Evolutionary conservation across 2,329 filamentous ascomycete species (phyloP), one percentile per base, ranked within the genome.

Genomic region (Claviceps africana): DNA sequence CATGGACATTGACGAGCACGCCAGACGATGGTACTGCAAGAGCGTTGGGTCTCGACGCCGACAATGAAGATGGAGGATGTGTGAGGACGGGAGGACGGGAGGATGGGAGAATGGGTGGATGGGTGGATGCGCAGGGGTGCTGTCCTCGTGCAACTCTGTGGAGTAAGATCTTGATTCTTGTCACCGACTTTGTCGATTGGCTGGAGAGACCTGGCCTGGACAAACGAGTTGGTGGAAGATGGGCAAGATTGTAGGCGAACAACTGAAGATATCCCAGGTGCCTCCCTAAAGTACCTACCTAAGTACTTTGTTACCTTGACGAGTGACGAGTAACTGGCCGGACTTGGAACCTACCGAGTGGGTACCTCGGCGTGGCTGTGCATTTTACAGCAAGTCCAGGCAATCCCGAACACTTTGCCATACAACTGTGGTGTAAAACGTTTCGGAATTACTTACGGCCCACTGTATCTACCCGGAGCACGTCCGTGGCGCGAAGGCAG

Each of bases 151-250:
- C 40, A 39, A 45, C 17, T 37, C 15, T 37, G 35, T 37, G 35
- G 35, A 39, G 15, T 39, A 30, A 5, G 5, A 25, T 25, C 25
- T 25, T 25, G 25, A 5, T 25, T 22, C 15, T 45, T 31, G 50
- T 40, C 50, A 48, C 50, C 40, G 51, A 42, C 51, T 39, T 52
- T 31, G 47, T 37, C 51, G 11, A 15, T 28, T 28, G 30, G 49
- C 21, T 39, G 33, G 33, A 13, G 39, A 28, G 21, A 37, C 15
- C 33, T 40, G 37, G 17, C n/a, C 8, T 9, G 11, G 25, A 21
- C 25, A 22, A n/a, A n/a, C n/a, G n/a, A n/a, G n/a, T n/a, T 31
- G 25, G 30, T 7, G 17, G 25, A 25, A 25, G 25, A 25, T 3
- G 25, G 7, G 15, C 15, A 5, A 33, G 17, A 22, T 33, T 33